Base-by-base conservation (phyloP, 2,329 filamentous ascomycete genomes). In the Neophaeococcomyces mojaviensis region DNA sequence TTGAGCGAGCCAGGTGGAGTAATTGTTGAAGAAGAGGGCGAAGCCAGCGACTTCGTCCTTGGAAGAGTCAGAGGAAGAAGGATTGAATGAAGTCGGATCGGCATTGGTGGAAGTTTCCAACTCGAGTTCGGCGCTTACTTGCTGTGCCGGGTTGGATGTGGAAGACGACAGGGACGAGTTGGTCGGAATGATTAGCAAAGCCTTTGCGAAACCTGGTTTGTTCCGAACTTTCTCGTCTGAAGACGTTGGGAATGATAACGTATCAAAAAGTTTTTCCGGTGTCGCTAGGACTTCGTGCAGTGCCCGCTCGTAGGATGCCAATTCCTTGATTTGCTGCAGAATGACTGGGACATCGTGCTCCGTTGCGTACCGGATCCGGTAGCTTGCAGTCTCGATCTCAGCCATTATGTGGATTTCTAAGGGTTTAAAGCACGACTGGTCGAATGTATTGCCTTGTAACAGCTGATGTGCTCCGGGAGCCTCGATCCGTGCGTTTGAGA, bases 1-100 rank as follows among this genome's bases (percentile, higher is more conserved):
- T 37, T 78, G 78, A n/a, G 85, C 79, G 7, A 85, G 79, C 92
- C 92, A 97, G 0, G 90, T 96, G 60, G 82, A 88, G 68, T 95
- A 97, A 68, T 90, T 97, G 73, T 90, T 88, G 65, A 94, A 97
- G 69, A 88, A 96, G 33, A 96, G 68, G 1, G 88, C 88, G 77
- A 96, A 87, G 39, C 84, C 88, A 0, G 79, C 85, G 64, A 78
- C 61, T 26, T 63, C 58, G 35, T 58, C 61, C 24, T 61, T 58
- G 22, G 47, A 19, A 60, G 47, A 50, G 38, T 26, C 64, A 55
- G 41, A 54, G 31, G 47, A 59, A 51, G 49, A 54, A 26, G 20
- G 20, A 30, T 8, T 40, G 24, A 13, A 4, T 6, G 20, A 34
- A 8, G 7, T 3, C 10, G 24, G 24, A 10, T 28, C 5, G 24